Evolutionary conservation across 2,329 filamentous ascomycete genomes (phyloP), one percentile per base, ranked within the genome.

Genomic region (Hymenoscyphus fraxineus): DNA sequence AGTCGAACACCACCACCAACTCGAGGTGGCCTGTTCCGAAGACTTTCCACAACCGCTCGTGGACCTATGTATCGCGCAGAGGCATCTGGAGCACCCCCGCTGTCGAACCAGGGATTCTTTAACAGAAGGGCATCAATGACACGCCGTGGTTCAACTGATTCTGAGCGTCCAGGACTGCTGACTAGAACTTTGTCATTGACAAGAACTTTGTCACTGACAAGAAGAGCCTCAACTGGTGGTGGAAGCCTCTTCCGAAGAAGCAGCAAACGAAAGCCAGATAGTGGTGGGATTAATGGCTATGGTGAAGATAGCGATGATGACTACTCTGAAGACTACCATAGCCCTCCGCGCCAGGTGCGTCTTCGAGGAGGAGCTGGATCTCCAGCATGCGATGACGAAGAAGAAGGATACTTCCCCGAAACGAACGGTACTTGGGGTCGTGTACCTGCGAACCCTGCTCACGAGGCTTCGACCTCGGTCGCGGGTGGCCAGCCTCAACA

Each of bases 131-230:
- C 83, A 44, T 81, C 80, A 13, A 61, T 59, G n/a, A 69, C 70
- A 16, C 69, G 77, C 35, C 78, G 78, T 27, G 73, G 71, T 22
- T 78, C 77, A 0, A 75, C 73, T 0, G 77, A 80, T 15, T 76
- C 76, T 0, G 74, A 77, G 19, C 77, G 78, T 13, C 73, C 76
- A 10, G 67, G 70, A 32, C 74, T 78, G 59, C 76, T 87, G 16
- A 81, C 81, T 59, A 81, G 88, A 35, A 88, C 86, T 0, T 76
- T 89, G 63, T 91, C 87, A 2, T 78, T 89, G 6, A 85, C 83
- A 6, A 81, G 82, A 22, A 88, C 86, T 0, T 76, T 89, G 63
- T 90, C 87, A 2, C 78, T 89, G 6, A 85, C 83, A 7, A 81
- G 82, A 22, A 83, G 80, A 13, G 47, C 19, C 13, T 54, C 47